These are phyloP conservation scores for Entomortierella lignicola DNA, from an alignment of 192 early-diverging fungal species.

Conservation along the genomic window DNA sequence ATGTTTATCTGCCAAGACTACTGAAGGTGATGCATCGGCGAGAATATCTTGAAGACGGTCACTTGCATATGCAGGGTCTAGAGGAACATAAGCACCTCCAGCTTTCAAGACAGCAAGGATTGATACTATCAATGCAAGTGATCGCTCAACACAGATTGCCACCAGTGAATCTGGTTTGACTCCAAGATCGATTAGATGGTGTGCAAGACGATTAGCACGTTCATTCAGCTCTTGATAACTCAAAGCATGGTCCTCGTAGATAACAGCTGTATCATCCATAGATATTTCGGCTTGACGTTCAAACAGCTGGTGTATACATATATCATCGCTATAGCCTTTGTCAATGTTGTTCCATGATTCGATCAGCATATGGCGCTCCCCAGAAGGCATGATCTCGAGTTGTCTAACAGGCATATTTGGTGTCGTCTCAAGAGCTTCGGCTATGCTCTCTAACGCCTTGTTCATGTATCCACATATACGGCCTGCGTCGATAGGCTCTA, in stretches of 20 bases:
- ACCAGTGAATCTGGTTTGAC: slow-evolving; percentile 7
- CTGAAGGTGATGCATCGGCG: slow-evolving; percentile 8
- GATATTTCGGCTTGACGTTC: background rate
- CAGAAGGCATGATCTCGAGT: too few species aligned
- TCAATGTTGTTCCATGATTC: too few species aligned
- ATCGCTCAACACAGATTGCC: slow-evolving; percentile 9
- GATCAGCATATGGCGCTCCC: too few species aligned
- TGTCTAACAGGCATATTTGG: too few species aligned
- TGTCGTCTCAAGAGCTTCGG: too few species aligned
- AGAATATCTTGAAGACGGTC: slow-evolving; percentile 37
- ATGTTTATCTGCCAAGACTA: slow-evolving; percentile 3
- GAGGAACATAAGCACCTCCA: slow-evolving; percentile 52
- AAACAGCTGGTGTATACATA: slow-evolving; percentile 18
- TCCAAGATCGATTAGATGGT: slow-evolving; percentile 10
- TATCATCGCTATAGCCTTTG: too few species aligned
- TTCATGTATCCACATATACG: too few species aligned
- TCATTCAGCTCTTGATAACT: slow-evolving; percentile 15
- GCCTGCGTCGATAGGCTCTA: too few species aligned
- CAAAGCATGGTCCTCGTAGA: slow-evolving; percentile 3
- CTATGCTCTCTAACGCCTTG: too few species aligned
- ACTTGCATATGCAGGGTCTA: slow-evolving; percentile 44
- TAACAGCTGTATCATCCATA: slow-evolving; percentile 4
- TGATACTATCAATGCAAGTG: slow-evolving; percentile 12
- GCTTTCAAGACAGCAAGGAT: slow-evolving; percentile 46
- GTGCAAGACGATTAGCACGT: slow-evolving; percentile 13